phyloP scores from a whole-genome alignment of 2,329 filamentous ascomycete species.

The Neonectria neomacrospora region DNA sequence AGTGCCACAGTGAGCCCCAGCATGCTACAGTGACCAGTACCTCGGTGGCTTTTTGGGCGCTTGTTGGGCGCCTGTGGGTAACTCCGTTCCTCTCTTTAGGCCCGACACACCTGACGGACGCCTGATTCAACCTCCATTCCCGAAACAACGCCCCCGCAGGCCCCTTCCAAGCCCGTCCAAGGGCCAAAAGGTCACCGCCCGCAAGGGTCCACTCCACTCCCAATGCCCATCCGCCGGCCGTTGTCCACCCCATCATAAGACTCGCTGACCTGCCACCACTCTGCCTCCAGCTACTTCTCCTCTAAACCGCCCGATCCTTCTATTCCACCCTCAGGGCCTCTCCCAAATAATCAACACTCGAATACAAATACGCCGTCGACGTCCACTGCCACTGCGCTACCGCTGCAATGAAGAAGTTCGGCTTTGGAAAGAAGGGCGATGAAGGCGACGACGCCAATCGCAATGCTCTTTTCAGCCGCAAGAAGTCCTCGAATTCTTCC shows the following conservation, averaged over 20 bases:
- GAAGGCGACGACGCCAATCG: conserved; percentile 61
- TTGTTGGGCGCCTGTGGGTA: conserved; percentile 36
- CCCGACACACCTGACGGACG: conserved; percentile 30
- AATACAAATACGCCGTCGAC: not conserved
- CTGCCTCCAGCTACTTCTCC: conserved; percentile 17
- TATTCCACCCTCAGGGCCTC: conserved; percentile 9
- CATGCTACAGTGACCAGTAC: conserved; percentile 12
- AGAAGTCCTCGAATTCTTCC: conserved; percentile 61
- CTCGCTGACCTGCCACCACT: conserved; percentile 24
- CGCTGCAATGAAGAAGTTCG: conserved; percentile 67
- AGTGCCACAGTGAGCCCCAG: not conserved
- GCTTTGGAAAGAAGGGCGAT: conserved; percentile 66
- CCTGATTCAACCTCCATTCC: conserved; percentile 41
- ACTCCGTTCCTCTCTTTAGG: conserved; percentile 31
- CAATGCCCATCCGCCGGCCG: conserved; percentile 28
- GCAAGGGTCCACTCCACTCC: conserved; percentile 35
- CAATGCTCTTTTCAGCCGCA: conserved; percentile 64
- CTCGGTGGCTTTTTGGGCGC: conserved; percentile 27
- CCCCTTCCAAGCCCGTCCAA: conserved; percentile 27
- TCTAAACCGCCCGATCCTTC: conserved; percentile 30
- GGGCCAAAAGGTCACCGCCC: conserved; percentile 33
- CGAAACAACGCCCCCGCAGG: conserved; percentile 32
- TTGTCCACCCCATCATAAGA: conserved; percentile 35
- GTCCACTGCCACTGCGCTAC: not conserved
- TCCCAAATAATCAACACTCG: conserved; percentile 6